A percentile compares a stretch with the other conserved stretches of the same genome.
Conservation (phyloP, 139 green algal species). For the Chlorella sorokiniana region DNA sequence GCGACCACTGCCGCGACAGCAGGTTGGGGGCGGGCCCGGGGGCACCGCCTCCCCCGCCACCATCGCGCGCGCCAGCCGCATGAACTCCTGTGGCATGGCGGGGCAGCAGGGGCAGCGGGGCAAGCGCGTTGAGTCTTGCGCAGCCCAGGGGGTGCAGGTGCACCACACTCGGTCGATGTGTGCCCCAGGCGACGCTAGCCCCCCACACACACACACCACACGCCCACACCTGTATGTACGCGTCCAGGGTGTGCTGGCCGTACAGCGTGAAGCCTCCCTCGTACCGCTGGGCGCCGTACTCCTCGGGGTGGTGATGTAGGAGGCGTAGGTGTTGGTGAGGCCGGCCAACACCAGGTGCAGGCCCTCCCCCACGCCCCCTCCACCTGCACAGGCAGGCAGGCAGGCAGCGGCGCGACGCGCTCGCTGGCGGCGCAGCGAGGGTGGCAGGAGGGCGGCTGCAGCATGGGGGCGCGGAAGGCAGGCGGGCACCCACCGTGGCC, state of each 20-base stretch:
- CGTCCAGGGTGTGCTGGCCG: conserved; percentile 82
- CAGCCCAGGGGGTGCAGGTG: neutral
- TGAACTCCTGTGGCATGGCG: conserved; percentile 59
- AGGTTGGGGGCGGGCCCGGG: conserved; percentile 59
- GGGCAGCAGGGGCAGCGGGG: neutral
- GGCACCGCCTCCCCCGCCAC: conserved; percentile 34
- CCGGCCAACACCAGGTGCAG: conserved; percentile 72
- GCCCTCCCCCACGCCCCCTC: conserved; percentile 41
- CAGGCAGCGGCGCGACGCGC: neutral
- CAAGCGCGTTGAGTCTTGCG: neutral
- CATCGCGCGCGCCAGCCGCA: conserved; percentile 66
- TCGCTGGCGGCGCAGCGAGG: neutral
- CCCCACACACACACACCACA: neutral
- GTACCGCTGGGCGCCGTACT: conserved; percentile 86
- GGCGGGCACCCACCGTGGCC: conserved; percentile 35
- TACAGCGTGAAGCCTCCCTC: conserved; percentile 87
- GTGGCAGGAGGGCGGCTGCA: neutral
- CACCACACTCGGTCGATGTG: no score
- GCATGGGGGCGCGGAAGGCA: neutral
- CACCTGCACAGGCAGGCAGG: conserved; percentile 20
- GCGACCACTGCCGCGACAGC: conserved; percentile 57
- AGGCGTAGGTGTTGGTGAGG: conserved; percentile 82
- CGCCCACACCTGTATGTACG: conserved; percentile 82
- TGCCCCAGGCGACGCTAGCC: neutral
- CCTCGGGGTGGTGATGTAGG: conserved; percentile 87